Base-by-base conservation (phyloP, 1,139 yeast genomes). In the Suhomyces choctaworum region DNA sequence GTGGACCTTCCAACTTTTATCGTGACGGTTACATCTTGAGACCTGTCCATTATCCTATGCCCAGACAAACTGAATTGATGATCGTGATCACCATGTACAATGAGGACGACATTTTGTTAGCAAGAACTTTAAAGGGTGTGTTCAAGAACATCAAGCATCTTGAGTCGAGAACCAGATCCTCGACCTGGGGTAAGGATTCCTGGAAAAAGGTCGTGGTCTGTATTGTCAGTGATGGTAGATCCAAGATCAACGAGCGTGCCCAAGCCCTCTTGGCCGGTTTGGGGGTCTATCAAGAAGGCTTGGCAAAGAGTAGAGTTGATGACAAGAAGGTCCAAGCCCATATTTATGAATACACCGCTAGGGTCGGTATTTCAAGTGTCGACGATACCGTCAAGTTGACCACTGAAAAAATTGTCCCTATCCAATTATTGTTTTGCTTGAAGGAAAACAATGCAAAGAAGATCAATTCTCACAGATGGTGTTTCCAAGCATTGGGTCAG, bases 121-220 rank as follows among this genome's bases (percentile, higher is more conserved):
- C 74, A 1, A 55, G 73, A 34, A 70, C 76, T 2, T 59, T 70
- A 40, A 70, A 70, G 47, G 76, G 76, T 25, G 69, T 70, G 4
- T 69, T 70, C 49, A 70, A 70, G 39, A 70, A 70, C 45, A 70
- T 70, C 45, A 70, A 70, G 48, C 70, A 70, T 45, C 59, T 70
- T 45, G 73, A 69, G 47, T 67, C 74, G 8, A 58, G 73, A 46
- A 58, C 64, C 7, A 56, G 70, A 45, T 63, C 72, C 12, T 50
- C 63, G 2, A 64, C 62, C 15, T 70, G 76, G 76, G 76, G 76
- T 24, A 65, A 65, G 37, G 74, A 69, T 46, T 66, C 73, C 6
- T 70, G 76, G 76, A 70, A 70, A 43, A 70, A 70, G 44, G 60
- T 70, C 15, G 75, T 70, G 19, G 76, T 70, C 21, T 70, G 76